Evolutionary conservation across 2,329 filamentous ascomycete genomes (phyloP), one percentile per base, ranked within the genome.

Genomic region (Calonectria pseudoturangicola): DNA sequence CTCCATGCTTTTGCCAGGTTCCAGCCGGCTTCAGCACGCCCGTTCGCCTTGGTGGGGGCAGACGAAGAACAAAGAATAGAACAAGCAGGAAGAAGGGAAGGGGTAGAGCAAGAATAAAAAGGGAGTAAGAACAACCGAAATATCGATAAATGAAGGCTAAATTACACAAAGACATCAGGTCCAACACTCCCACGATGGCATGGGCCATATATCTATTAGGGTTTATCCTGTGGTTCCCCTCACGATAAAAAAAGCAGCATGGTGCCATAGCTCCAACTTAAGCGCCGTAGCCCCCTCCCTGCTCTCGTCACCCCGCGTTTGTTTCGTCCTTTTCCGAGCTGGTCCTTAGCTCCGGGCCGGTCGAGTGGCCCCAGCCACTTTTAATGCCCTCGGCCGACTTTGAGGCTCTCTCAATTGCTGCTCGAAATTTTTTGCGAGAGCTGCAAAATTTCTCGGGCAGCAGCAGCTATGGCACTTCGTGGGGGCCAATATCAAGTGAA

Each of bases 401-500:
- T 33, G 66, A 68, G 43, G 66, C 36, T 27, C 16, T 41, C 54
- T 41, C 66, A 68, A 68, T 68, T 36, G 33, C 41, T 41, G 16
- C 13, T 6, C 9, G 15, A 21, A 41, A 63, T 47, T 47, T 63
- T 63, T 47, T 7, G n/a, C 21, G 18, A 16, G 15, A 18, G 8
- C 41, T 15, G 27, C 15, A 39, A 62, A 62, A 63, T 25, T 48
- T 48, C 45, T 12, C 45, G 10, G 27, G 18, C 27, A 43, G 4
- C 18, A 36, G 15, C 51, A 58, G 16, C n/a, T 21, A 21, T 21
- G n/a, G 33, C 15, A n/a, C 2, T 30, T 39, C 36, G 25, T 56
- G 33, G 47, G 45, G 63, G 63, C 45, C 48, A 21, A 62, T 8
- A 68, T 68, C 33, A 33, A 45, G 62, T 63, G 54, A 62, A 68